phyloP scores from a whole-genome alignment of 2,329 filamentous ascomycete genomes.

The Botryotinia globosa region DNA sequence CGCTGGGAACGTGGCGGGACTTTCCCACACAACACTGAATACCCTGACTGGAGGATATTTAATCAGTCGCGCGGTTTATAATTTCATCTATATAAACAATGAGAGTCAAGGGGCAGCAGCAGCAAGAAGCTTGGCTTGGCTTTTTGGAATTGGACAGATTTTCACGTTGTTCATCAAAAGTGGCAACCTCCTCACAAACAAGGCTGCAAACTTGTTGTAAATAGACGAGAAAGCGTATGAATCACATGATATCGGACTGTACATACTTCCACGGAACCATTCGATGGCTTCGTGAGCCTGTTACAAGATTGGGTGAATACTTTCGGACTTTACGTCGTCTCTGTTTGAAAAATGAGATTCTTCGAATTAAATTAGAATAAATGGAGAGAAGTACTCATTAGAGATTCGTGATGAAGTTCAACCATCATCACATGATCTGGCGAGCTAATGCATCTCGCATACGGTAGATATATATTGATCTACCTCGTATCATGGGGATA shows the following conservation, averaged over 20 bases:
- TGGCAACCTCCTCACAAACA: constrained; percentile 26
- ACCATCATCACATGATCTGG: not conserved
- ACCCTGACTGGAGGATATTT: constrained; percentile 26
- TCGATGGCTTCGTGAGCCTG: not conserved
- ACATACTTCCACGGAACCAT: not conserved
- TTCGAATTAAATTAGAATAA: not conserved
- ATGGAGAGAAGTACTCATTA: not conserved
- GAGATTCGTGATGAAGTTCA: not conserved
- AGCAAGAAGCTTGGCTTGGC: constrained; percentile 24
- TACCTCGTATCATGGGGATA: too few species aligned
- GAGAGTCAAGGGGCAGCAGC: constrained; percentile 20
- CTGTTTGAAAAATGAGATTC: not conserved
- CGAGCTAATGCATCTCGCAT: not conserved
- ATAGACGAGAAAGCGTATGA: not conserved
- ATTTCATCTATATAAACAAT: constrained; percentile 31
- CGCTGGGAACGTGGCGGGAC: constrained; percentile 40
- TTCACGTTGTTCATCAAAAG: constrained; percentile 31
- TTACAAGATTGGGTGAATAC: not conserved
- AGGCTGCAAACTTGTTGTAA: constrained; percentile 8
- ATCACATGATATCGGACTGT: not conserved
- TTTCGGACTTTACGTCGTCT: not conserved
- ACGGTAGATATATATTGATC: not conserved
- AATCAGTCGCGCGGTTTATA: constrained; percentile 28
- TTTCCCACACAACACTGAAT: constrained; percentile 31
- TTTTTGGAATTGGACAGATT: constrained; percentile 26